These are phyloP conservation scores for Capsicum rhomboideum DNA, from an alignment of 257 asterid genomes.

Conservation along the genomic window DNA sequence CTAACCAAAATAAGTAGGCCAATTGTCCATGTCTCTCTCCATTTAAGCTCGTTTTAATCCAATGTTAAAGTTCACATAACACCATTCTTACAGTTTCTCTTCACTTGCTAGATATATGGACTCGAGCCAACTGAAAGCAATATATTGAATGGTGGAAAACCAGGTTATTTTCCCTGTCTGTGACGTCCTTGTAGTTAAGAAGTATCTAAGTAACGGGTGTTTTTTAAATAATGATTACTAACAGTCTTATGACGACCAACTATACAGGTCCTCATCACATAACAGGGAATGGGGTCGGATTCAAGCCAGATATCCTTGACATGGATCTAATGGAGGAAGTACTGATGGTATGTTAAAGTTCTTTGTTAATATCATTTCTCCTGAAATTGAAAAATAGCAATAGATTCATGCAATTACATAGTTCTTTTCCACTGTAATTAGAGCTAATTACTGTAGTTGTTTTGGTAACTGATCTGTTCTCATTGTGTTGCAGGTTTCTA, in stretches of 20 bases:
- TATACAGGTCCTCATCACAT: conserved; percentile 89
- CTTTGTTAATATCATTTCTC: not conserved
- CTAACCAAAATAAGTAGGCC: not conserved
- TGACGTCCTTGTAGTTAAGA: not conserved
- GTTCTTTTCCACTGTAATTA: not conserved
- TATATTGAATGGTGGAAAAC: conserved; percentile 87
- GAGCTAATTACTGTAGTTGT: not conserved
- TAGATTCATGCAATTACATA: not conserved
- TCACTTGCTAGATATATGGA: conserved; percentile 60
- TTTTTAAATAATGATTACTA: not conserved
- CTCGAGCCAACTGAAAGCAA: conserved; percentile 92
- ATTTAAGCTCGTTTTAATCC: too few species aligned
- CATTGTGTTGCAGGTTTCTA: conserved; percentile 54
- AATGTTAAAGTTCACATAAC: not conserved
- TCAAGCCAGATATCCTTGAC: conserved; percentile 92
- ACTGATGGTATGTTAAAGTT: conserved; percentile 54
- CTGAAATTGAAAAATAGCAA: not conserved
- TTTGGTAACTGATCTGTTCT: not conserved
- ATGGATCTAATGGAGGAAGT: conserved; percentile 98
- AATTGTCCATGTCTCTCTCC: too few species aligned
- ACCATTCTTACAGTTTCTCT: not conserved
- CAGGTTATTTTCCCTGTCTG: conserved; percentile 33
- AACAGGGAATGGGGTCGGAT: conserved; percentile 99
- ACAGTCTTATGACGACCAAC: not conserved
- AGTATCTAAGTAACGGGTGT: not conserved